Evolutionary conservation across 2,329 filamentous ascomycete genomes (phyloP), one percentile per base, ranked within the genome.

Genomic region (Hypomyces rosellus): DNA sequence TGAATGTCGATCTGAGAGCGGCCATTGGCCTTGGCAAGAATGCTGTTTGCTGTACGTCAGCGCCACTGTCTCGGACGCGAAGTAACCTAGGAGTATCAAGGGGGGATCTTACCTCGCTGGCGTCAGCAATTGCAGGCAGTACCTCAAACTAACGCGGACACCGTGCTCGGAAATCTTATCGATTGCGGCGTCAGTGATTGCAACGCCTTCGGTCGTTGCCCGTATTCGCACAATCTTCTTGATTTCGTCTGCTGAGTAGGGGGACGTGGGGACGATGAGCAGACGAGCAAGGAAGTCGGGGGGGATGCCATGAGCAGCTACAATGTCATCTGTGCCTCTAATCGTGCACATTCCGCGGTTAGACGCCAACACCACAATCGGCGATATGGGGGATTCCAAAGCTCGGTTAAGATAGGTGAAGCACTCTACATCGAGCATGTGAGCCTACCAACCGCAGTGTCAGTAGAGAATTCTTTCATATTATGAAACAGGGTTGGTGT

Each of bases 351-450:
- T 86, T 68, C 93, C 93, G 63, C 93, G 86, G 75, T 99, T 99
- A 39, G 93, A 97, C 53, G 93, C 93, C 54, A 99, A 85, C 59
- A 99, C 93, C 54, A 99, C 93, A 64, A 99, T 96, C 51, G 93
- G 93, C 2, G 92, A 92, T 64, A 99, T 95, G 58, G 85, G 82
- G 50, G 89, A 91, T 77, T 99, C 93, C 59, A 99, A 80, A n/a
- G 93, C 93, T 65, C 91, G 88, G 77, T 97, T 97, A 64, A 99
- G 84, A 73, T 96, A 99, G 59, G 93, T 97, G 74, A 97, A 99
- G 76, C 91, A 95, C 75, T 99, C 93, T 60, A 99, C 87, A 69
- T 99, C 93, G 61, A 99, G 89, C 93, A 99, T 99, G 75, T 99
- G 92, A 54, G 95, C 92, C 90, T 95, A 59, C 64, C 53, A 59